Percentiles rank a stretch among this genome's conserved stretches.
These are phyloP conservation scores for Coemansia sp. DNA, from an alignment of 192 early-diverging fungal genomes.

Conservation along the genomic window DNA sequence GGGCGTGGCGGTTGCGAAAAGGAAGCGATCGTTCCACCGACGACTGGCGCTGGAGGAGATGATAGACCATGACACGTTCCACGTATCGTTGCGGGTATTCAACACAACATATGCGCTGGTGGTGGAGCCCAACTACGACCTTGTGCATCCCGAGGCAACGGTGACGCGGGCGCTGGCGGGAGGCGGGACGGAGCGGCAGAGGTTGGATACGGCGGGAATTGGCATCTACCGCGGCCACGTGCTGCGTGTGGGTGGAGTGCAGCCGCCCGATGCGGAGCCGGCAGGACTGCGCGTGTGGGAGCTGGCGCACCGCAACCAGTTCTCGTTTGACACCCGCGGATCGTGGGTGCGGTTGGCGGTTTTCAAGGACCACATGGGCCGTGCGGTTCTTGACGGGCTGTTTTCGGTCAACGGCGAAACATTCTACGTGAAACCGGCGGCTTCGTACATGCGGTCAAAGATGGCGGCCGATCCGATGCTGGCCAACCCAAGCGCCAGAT, in stretches of 20 bases:
- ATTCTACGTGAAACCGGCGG: conserved; percentile 59
- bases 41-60: conserved; percentile 24
- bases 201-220: conserved; percentile 40
- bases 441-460: conserved; percentile 59
- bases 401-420: conserved; percentile 59
- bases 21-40: conserved; percentile 39
- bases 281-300: conserved; percentile 39
- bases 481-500: conserved; percentile 27
- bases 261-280: conserved; percentile 16
- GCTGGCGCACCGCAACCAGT: conserved; percentile 21
- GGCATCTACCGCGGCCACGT: conserved; percentile 61
- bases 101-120: conserved; percentile 67
- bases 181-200: conserved; percentile 17
- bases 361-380: conserved; percentile 21
- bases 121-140: conserved; percentile 67
- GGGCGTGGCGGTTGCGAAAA: not conserved
- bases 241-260: conserved; percentile 30
- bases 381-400: conserved; percentile 60
- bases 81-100: conserved; percentile 61
- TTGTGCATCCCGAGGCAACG: conserved; percentile 66
- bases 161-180: conserved; percentile 19
- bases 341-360: conserved; percentile 61
- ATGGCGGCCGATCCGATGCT: conserved; percentile 56
- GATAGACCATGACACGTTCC: conserved; percentile 58
- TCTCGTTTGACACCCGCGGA: conserved; percentile 46